Evolutionary conservation across 1,284 basidiomycete genomes (phyloP).

Genomic region (Trichosporon sp.): DNA sequence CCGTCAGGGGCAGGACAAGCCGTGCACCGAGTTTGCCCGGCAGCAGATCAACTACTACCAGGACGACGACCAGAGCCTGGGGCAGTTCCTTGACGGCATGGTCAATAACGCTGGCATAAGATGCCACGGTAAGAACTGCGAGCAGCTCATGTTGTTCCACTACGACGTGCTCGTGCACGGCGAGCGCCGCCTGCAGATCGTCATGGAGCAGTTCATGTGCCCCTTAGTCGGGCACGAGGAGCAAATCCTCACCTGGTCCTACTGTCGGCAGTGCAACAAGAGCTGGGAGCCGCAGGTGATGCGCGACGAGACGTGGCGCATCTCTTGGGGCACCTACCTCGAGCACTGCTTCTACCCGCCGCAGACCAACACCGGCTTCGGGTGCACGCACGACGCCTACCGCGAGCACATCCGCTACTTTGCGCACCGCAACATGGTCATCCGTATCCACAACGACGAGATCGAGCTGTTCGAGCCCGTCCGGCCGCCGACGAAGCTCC

Average conservation of each 20-base stretch:
- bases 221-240: conserved; percentile 56
- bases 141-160: conserved; percentile 74
- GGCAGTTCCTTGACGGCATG: conserved; percentile 77
- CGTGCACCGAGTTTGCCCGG: conserved; percentile 54
- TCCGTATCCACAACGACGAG: conserved; percentile 84
- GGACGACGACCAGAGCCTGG: conserved; percentile 84
- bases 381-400: conserved; percentile 92
- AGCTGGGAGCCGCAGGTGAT: conserved; percentile 84
- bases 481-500: conserved; percentile 81
- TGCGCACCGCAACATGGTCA: conserved; percentile 61
- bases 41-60: conserved; percentile 84
- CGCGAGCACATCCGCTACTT: conserved; percentile 92
- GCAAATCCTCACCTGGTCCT: conserved; percentile 86
- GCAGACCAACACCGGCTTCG: conserved; percentile 61
- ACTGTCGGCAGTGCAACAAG: conserved; percentile 73
- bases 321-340: conserved; percentile 50
- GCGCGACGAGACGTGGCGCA: conserved; percentile 79
- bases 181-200: conserved; percentile 73
- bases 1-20: conserved; percentile 49
- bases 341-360: conserved; percentile 65
- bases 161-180: conserved; percentile 87
- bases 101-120: conserved; percentile 63
- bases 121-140: conserved; percentile 79
- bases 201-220: conserved; percentile 67
- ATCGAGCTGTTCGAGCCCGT: conserved; percentile 79